Evolutionary conservation across 2,329 filamentous ascomycete genomes (phyloP).

Genomic region (Alternaria conjuncta): DNA sequence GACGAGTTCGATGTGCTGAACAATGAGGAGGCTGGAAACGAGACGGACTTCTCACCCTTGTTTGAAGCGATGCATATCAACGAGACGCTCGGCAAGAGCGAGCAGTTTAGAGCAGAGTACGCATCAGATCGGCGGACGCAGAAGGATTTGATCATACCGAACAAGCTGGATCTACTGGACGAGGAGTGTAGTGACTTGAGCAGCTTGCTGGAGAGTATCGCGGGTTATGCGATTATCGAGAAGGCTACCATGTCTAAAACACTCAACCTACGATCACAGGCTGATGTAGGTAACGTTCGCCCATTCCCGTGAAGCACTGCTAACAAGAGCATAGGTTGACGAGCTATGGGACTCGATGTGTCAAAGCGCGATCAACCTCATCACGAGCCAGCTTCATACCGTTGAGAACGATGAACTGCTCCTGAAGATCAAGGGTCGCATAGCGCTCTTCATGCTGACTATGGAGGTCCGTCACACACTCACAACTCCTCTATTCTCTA

Average conservation of each 20-base stretch:
- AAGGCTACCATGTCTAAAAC: slow-evolving; percentile 88
- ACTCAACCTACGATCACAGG: slow-evolving; percentile 77
- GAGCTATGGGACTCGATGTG: slow-evolving; percentile 99
- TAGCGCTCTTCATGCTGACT: slow-evolving; percentile 94
- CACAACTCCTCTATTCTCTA: background rate
- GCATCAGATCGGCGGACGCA: slow-evolving; percentile 88
- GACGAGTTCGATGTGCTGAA: slow-evolving; percentile 96
- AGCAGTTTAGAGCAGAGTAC: slow-evolving; percentile 90
- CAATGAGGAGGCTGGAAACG: slow-evolving; percentile 80
- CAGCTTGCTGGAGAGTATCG: slow-evolving; percentile 88
- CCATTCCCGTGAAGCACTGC: background rate
- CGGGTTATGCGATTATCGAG: slow-evolving; percentile 96
- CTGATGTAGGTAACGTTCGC: slow-evolving; percentile 69
- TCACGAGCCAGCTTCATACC: slow-evolving; percentile 76
- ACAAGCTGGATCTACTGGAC: slow-evolving; percentile 75
- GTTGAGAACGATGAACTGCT: slow-evolving; percentile 89
- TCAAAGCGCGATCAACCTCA: slow-evolving; percentile 80
- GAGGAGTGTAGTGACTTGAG: slow-evolving; percentile 88
- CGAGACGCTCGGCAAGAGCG: slow-evolving; percentile 88
- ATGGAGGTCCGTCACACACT: slow-evolving; percentile 75
- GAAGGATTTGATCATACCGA: slow-evolving; percentile 86
- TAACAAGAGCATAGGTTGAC: slow-evolving; percentile 69
- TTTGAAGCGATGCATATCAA: slow-evolving; percentile 97
- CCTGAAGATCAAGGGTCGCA: slow-evolving; percentile 91
- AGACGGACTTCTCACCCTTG: slow-evolving; percentile 91